Conservation (phyloP, 768 basidiomycete species). For the Leccinellum albellum region DNA sequence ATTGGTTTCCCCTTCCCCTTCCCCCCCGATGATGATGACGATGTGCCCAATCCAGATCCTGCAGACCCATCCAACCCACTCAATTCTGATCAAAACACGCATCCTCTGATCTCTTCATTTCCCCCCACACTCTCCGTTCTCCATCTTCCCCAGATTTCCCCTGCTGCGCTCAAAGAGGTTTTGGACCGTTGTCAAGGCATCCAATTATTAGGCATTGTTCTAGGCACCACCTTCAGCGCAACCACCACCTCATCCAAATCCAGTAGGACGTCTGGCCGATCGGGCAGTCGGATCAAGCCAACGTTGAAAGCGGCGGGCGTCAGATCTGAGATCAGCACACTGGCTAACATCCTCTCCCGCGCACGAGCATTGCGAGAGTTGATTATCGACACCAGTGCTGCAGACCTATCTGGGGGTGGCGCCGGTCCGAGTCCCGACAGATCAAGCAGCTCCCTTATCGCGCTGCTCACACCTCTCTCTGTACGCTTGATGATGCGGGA, state of each 20-base stretch:
- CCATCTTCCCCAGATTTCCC: slow-evolving; percentile 22
- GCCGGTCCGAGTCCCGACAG: not conserved
- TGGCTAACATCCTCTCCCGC: slow-evolving; percentile 13
- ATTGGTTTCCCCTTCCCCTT: slow-evolving; percentile 7
- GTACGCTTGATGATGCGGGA: slow-evolving; percentile 43
- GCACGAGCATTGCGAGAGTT: slow-evolving; percentile 14
- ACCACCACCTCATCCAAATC: not conserved
- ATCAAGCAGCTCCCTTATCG: not conserved
- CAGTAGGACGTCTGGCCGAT: not conserved
- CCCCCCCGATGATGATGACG: not conserved
- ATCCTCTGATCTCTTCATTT: slow-evolving; percentile 32
- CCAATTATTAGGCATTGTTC: slow-evolving; percentile 16
- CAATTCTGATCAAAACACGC: slow-evolving; percentile 14
- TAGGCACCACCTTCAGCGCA: slow-evolving; percentile 9
- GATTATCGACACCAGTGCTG: slow-evolving; percentile 14
- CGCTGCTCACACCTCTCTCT: slow-evolving; percentile 40
- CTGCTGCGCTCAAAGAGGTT: slow-evolving; percentile 17
- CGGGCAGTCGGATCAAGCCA: not conserved
- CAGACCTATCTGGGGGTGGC: not conserved
- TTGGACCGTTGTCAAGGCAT: slow-evolving; percentile 19
- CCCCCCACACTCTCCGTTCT: slow-evolving; percentile 33
- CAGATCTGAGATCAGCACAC: slow-evolving; percentile 13
- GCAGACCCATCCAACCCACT: slow-evolving; percentile 2
- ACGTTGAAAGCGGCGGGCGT: not conserved
- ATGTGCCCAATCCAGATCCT: not conserved